Base-by-base conservation (phyloP, 345 rosid species). In the Brassica incana region DNA sequence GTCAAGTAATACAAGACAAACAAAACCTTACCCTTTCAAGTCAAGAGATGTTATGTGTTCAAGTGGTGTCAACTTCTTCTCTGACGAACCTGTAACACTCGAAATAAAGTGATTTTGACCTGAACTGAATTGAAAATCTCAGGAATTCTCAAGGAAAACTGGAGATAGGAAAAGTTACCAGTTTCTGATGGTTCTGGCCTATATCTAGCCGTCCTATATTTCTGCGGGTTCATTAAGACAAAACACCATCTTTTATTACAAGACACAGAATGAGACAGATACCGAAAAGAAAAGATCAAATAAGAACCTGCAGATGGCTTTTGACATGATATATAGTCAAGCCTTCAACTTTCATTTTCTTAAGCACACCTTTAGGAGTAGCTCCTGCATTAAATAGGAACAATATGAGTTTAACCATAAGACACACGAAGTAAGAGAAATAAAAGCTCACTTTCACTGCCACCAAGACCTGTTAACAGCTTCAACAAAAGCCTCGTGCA, bases 281-380 rank as follows among this genome's bases (percentile, higher is more conserved):
- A 63, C 11, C 1, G 5, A 9, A 71, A 62, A 48, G 5, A 8
- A 5, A 71, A 73, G 56, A 50, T 50, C 8, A 52, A 3, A 71
- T 20, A 75, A 48, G 63, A 65, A 91, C 99, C 92, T 95, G 99
- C 81, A 95, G 83, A 85, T 95, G 99, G 86, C 99, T 95, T 89
- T 95, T 95, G 73, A 95, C 97, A 81, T 95, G 97, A 86, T 95
- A 95, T 76, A 95, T 95, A 35, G 99, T 95, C 80, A 95, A 84
- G 77, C 91, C 87, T 83, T 88, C 89, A 32, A 89, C 94, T 74
- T 92, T 90, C 97, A 95, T 95, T 56, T 86, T 88, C 84, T 87
- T 95, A 50, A 95, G 83, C 74, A 95, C 90, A 52, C 98, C 96
- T 80, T 95, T 95, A 6, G 99, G 98, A 27, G 99, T 95, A 78